A percentile compares a stretch with the other conserved stretches of the same genome.
Evolutionary conservation across 768 basidiomycete genomes (phyloP).

Genomic region (Amanita jacksonii): DNA sequence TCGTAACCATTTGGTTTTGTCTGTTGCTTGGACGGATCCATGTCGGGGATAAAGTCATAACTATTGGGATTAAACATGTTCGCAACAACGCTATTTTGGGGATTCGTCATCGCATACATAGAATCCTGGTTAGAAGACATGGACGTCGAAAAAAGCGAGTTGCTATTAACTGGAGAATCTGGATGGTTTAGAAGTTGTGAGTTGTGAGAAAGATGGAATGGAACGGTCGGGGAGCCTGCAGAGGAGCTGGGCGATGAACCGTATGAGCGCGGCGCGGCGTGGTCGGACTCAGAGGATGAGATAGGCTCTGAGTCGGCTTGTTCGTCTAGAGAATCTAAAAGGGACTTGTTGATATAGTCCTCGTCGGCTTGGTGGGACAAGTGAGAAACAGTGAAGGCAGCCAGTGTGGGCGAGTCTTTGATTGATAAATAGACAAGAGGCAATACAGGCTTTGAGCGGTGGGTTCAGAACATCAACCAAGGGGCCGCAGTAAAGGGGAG

Average conservation of each 20-base stretch:
- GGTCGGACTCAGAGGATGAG: constrained; percentile 42
- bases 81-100: constrained; percentile 26
- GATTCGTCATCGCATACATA: constrained; percentile 23
- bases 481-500: constrained; percentile 11
- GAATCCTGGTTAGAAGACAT: constrained; percentile 16
- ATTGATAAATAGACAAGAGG: constrained; percentile 12
- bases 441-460: constrained; percentile 10
- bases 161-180: constrained; percentile 39
- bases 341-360: constrained; percentile 80
- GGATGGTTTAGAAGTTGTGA: constrained; percentile 30
- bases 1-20: constrained; percentile 28
- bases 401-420: constrained; percentile 37
- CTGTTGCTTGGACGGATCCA: constrained; percentile 21
- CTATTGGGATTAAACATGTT: constrained; percentile 24
- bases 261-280: constrained; percentile 35
- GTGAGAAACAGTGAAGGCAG: constrained; percentile 33
- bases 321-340: constrained; percentile 75
- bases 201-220: constrained; percentile 43
- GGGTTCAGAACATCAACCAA: constrained; percentile 25
- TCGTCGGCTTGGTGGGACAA: constrained; percentile 46
- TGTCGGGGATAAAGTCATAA: constrained; percentile 28
- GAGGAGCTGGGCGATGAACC: constrained; percentile 44
- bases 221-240: constrained; percentile 46
- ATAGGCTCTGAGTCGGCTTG: constrained; percentile 74
- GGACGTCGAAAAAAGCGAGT: constrained; percentile 21